Percentiles rank a stretch among this genome's conserved stretches.
Evolutionary conservation across 2,329 filamentous ascomycete genomes (phyloP).

Genomic region (Monosporascus cannonballus): DNA sequence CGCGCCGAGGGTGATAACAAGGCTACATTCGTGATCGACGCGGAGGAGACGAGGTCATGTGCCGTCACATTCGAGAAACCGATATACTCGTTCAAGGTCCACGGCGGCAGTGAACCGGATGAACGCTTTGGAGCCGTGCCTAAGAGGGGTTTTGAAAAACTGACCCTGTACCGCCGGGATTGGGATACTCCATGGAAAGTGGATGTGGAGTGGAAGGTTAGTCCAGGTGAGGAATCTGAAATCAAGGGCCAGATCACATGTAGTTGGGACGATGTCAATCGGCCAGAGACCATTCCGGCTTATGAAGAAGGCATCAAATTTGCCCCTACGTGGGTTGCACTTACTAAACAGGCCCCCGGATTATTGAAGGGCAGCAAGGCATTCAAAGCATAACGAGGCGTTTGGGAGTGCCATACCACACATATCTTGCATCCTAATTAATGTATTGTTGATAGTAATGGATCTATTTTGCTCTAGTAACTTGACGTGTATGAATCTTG

Average conservation of each 20-base stretch:
- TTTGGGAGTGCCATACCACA: neutral
- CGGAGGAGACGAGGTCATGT: constrained; percentile 73
- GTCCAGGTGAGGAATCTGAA: constrained; percentile 24
- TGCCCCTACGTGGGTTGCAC: constrained; percentile 71
- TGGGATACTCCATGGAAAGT: constrained; percentile 75
- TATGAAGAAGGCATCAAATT: constrained; percentile 74
- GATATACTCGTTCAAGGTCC: constrained; percentile 58
- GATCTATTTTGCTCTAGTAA: too few relatives aligned
- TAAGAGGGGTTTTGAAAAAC: constrained; percentile 56
- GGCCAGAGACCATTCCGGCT: constrained; percentile 66
- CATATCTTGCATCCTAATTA: neutral
- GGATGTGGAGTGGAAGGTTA: constrained; percentile 58
- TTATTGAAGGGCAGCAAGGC: constrained; percentile 73
- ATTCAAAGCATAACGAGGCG: constrained; percentile 46
- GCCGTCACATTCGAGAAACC: constrained; percentile 65
- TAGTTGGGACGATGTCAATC: constrained; percentile 83
- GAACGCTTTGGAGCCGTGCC: constrained; percentile 59
- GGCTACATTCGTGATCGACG: constrained; percentile 61
- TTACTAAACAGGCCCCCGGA: constrained; percentile 70
- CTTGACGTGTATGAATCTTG: too few relatives aligned
- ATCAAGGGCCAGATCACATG: constrained; percentile 67
- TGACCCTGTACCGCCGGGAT: constrained; percentile 76
- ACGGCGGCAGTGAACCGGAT: constrained; percentile 53
- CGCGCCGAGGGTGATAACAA: constrained; percentile 33
- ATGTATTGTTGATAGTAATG: neutral